Evolutionary conservation across 805 yeast genomes (phyloP).

Genomic region (Suhomyces canberraensis): DNA sequence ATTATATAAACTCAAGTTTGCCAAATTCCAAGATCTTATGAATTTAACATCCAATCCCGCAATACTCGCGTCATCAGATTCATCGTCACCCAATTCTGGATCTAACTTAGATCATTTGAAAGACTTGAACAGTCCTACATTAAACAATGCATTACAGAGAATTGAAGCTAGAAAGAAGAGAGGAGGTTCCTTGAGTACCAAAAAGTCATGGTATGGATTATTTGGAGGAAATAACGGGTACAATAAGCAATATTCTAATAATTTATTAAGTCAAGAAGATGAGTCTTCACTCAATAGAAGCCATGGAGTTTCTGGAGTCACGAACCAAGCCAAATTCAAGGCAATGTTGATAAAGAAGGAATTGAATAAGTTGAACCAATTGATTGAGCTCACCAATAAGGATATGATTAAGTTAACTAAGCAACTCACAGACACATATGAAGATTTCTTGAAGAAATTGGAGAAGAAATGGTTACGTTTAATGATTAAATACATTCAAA

Average conservation of each 20-base stretch:
- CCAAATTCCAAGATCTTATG: conserved; percentile 35
- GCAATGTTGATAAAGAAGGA: conserved; percentile 39
- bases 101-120: conserved; percentile 23
- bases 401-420: conserved; percentile 45
- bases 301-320: not conserved
- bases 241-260: conserved; percentile 10
- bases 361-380: conserved; percentile 44
- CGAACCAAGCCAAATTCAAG: conserved; percentile 24
- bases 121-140: conserved; percentile 38
- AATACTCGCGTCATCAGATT: conserved; percentile 3
- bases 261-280: conserved; percentile 12
- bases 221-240: conserved; percentile 42
- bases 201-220: conserved; percentile 42
- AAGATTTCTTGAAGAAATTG: conserved; percentile 34
- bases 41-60: conserved; percentile 18
- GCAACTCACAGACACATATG: conserved; percentile 40
- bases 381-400: conserved; percentile 39
- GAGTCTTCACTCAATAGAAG: conserved; percentile 2
- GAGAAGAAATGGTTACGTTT: conserved; percentile 40
- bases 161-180: conserved; percentile 25
- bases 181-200: conserved; percentile 14
- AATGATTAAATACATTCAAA: conserved; percentile 35
- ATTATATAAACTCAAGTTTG: conserved; percentile 37
- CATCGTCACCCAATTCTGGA: not conserved
- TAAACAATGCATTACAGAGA: conserved; percentile 31